Percentiles rank a stretch among this genome's conserved stretches.
Conservation (phyloP, 805 yeast species). For the Candida ascalaphidarum region DNA sequence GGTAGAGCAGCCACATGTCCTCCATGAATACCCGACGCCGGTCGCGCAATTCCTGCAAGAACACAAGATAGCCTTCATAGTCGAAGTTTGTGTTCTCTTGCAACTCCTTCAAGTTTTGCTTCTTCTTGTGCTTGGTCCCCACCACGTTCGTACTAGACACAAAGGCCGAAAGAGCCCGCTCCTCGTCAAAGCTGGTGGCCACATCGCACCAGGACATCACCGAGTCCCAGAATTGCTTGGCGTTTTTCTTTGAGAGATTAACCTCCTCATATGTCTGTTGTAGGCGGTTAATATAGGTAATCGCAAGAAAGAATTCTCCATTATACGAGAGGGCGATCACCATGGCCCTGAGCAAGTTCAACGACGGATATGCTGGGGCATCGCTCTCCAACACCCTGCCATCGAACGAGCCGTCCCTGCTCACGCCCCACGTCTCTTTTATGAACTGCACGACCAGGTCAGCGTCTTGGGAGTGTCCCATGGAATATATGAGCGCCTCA, state of each 20-base stretch:
- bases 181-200: conserved; percentile 19
- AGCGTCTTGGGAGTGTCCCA: conserved; percentile 18
- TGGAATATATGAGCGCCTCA: conserved; percentile 21
- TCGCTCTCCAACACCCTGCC: conserved; percentile 2
- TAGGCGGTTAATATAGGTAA: conserved; percentile 27
- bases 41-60: conserved; percentile 12
- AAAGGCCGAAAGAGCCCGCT: conserved; percentile 17
- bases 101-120: conserved; percentile 13
- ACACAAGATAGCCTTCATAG: conserved; percentile 26
- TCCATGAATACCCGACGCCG: conserved; percentile 17
- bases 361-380: conserved; percentile 15
- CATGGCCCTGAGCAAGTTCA: conserved; percentile 17
- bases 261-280: conserved; percentile 18
- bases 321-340: conserved; percentile 25
- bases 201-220: conserved; percentile 29
- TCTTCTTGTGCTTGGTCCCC: conserved; percentile 1
- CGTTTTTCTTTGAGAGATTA: conserved; percentile 7
- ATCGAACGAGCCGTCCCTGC: conserved; percentile 10
- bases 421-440: conserved; percentile 24
- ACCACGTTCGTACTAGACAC: too few relatives aligned
- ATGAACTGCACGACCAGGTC: conserved; percentile 15
- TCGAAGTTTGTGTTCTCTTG: conserved; percentile 27
- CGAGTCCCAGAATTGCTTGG: conserved; percentile 27
- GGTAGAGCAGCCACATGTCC: conserved; percentile 29
- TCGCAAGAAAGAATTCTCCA: conserved; percentile 18